A percentile compares a stretch with the other conserved stretches of the same genome.
Conservation (phyloP, 2,329 filamentous ascomycete genomes). For the Peltaster fructicola region DNA sequence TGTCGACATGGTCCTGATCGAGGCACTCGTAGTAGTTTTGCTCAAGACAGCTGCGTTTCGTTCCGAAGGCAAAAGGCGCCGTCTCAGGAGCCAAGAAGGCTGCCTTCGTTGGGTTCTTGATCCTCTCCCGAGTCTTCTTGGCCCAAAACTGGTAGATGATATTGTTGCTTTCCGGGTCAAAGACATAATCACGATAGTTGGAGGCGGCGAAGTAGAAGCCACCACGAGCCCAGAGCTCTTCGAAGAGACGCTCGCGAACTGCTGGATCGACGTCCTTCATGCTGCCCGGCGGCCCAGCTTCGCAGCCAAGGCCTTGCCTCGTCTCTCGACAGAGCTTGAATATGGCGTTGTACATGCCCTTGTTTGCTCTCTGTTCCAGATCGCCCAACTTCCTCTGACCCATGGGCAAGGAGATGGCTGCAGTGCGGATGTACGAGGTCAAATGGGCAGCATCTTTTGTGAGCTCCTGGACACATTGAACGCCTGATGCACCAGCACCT, state of each 20-base stretch:
- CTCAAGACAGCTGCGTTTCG: slow-evolving; percentile 27
- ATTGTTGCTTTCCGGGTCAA: slow-evolving; percentile 22
- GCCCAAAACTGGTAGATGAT: slow-evolving; percentile 29
- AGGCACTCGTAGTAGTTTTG: slow-evolving; percentile 31
- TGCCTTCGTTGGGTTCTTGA: slow-evolving; percentile 25
- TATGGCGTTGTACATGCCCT: slow-evolving; percentile 27
- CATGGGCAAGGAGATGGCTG: slow-evolving; percentile 48
- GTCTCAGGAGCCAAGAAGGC: slow-evolving; percentile 27
- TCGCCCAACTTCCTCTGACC: slow-evolving; percentile 29
- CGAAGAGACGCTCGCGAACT: slow-evolving; percentile 24
- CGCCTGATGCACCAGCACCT: slow-evolving; percentile 25
- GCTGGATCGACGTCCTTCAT: too few species aligned
- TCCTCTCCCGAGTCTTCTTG: slow-evolving; percentile 24
- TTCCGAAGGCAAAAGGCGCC: slow-evolving; percentile 26
- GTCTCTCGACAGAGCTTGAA: slow-evolving; percentile 20
- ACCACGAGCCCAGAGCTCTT: slow-evolving; percentile 22
- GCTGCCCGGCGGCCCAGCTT: slow-evolving; percentile 36
- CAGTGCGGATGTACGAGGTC: slow-evolving; percentile 47
- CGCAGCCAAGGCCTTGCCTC: slow-evolving; percentile 28
- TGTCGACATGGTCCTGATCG: slow-evolving; percentile 23
- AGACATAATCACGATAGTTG: slow-evolving; percentile 23
- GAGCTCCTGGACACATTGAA: slow-evolving; percentile 22
- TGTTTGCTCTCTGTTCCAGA: slow-evolving; percentile 33
- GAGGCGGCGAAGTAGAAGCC: slow-evolving; percentile 25
- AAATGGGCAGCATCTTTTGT: slow-evolving; percentile 21